Conservation (phyloP, 129 eudicot genomes). For the Rutidosis leptorrhynchoides region DNA sequence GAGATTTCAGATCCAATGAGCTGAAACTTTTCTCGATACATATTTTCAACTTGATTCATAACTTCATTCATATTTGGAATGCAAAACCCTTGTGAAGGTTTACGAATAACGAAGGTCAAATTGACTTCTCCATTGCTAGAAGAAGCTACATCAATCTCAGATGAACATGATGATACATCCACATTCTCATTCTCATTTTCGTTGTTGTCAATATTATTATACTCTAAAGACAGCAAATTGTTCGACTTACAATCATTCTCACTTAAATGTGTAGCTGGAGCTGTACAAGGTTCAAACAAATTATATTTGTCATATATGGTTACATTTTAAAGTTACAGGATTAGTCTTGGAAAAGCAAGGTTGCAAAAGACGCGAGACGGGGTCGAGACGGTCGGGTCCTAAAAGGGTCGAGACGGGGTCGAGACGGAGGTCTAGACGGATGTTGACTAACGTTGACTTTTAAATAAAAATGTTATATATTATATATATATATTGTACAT, state of each 20-base stretch:
- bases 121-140: constrained; percentile 44
- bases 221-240: constrained; percentile 12
- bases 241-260: constrained; percentile 22
- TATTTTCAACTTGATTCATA: constrained; percentile 39
- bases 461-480: too few species aligned
- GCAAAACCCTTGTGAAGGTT: constrained; percentile 26
- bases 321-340: too few species aligned
- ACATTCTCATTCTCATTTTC: constrained; percentile 29
- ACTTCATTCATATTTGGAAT: constrained; percentile 38
- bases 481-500: too few species aligned
- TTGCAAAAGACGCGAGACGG: too few species aligned
- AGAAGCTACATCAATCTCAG: constrained; percentile 44
- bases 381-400: too few species aligned
- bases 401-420: too few species aligned
- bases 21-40: constrained; percentile 25
- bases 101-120: constrained; percentile 28
- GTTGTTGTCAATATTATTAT: constrained; percentile 21
- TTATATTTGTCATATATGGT: not conserved
- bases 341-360: too few species aligned
- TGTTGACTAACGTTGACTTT: too few species aligned
- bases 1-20: constrained; percentile 30
- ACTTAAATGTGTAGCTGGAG: constrained; percentile 12
- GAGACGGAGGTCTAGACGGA: too few species aligned
- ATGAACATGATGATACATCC: constrained; percentile 11
- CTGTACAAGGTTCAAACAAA: constrained; percentile 15